Conservation (phyloP, 768 basidiomycete genomes). For the Gymnopilus junonius region DNA sequence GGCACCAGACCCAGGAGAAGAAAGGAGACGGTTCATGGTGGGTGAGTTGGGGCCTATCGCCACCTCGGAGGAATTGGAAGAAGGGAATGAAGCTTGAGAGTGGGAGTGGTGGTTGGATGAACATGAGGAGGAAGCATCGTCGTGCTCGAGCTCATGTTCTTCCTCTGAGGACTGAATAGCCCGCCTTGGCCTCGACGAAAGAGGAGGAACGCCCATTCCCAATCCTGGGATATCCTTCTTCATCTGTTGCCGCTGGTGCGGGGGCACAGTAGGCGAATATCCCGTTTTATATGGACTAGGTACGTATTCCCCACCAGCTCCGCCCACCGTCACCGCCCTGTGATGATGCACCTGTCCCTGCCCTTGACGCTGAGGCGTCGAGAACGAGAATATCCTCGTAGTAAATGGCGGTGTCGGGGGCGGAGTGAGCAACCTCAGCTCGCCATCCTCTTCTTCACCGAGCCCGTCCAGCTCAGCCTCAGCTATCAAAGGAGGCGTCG, state of each 20-base stretch:
- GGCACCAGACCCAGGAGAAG: too few species aligned
- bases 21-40: not conserved
- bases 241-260: not conserved
- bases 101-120: conserved; percentile 6
- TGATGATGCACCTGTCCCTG: not conserved
- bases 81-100: conserved; percentile 11
- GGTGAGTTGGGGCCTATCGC: not conserved
- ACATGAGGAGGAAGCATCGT: conserved; percentile 7
- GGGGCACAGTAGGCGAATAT: conserved; percentile 3
- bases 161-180: not conserved
- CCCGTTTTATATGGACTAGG: conserved; percentile 28
- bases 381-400: conserved; percentile 15
- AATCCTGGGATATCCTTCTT: not conserved
- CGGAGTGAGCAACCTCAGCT: conserved; percentile 26
- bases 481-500: conserved; percentile 18
- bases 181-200: not conserved
- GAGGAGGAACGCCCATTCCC: not conserved
- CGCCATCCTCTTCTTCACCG: conserved; percentile 18
- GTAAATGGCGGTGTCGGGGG: conserved; percentile 30
- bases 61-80: not conserved
- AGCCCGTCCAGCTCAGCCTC: not conserved
- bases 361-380: not conserved
- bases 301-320: conserved; percentile 10
- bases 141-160: conserved; percentile 3
- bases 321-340: not conserved